Conservation (phyloP, 805 yeast species). For the Candida pini region DNA sequence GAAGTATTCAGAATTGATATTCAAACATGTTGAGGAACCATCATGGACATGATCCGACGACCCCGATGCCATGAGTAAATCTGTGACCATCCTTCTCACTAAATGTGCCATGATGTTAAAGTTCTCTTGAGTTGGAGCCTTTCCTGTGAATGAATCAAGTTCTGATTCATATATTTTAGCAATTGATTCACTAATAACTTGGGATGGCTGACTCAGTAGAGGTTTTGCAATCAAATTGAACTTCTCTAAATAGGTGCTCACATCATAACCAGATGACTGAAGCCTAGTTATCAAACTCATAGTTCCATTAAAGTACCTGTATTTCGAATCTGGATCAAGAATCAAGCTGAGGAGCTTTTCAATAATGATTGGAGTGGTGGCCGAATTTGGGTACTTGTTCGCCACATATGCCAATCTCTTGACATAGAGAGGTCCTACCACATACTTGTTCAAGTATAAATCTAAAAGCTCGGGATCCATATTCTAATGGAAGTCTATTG, state of each 20-base stretch:
- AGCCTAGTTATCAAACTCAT: slow-evolving; percentile 7
- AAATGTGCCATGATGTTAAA: slow-evolving; percentile 10
- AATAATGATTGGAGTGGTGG: slow-evolving; percentile 2
- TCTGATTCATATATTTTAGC: slow-evolving; percentile 7
- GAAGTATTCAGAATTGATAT: slow-evolving; percentile 15
- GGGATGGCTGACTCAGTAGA: not conserved
- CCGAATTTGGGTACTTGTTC: slow-evolving; percentile 7
- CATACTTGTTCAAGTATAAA: slow-evolving; percentile 8
- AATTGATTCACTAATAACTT: slow-evolving; percentile 3
- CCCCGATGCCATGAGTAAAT: slow-evolving; percentile 13
- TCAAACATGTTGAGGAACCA: slow-evolving; percentile 13
- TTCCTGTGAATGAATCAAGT: slow-evolving; percentile 3
- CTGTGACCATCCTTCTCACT: slow-evolving; percentile 7
- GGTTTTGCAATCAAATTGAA: slow-evolving; percentile 7
- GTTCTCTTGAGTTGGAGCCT: slow-evolving; percentile 2
- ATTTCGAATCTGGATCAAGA: slow-evolving; percentile 8
- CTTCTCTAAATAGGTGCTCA: slow-evolving; percentile 3
- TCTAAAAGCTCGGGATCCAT: slow-evolving; percentile 7
- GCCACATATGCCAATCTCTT: slow-evolving; percentile 16
- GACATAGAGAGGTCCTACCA: slow-evolving; percentile 16
- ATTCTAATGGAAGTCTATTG: not conserved
- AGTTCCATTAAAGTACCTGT: slow-evolving; percentile 12
- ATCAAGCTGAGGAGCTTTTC: slow-evolving; percentile 12
- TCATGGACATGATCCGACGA: slow-evolving; percentile 18
- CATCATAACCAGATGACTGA: slow-evolving; percentile 4